Percentiles rank a stretch among this genome's conserved stretches.
These are phyloP conservation scores for Penicillium sp. DNA, from an alignment of 2,329 filamentous ascomycete genomes.

Conservation along the genomic window DNA sequence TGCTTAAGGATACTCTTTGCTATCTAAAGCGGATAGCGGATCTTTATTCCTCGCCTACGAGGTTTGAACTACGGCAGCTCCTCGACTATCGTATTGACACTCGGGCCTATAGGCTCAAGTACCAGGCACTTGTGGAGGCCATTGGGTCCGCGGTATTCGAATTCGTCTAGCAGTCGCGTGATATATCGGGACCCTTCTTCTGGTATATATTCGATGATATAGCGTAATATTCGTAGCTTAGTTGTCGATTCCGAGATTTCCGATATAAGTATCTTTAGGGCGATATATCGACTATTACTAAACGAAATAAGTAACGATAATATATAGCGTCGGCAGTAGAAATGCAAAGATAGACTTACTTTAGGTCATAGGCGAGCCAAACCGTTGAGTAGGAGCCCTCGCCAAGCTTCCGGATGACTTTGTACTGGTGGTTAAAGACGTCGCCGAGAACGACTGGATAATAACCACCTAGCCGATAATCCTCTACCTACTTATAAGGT, in stretches of 20 bases:
- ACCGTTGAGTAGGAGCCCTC: conserved; percentile 48
- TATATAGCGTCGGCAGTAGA: conserved; percentile 7
- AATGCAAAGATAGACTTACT: conserved; percentile 23
- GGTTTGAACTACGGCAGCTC: conserved; percentile 26
- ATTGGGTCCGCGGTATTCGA: conserved; percentile 34
- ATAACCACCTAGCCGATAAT: conserved; percentile 43
- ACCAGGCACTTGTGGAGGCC: conserved; percentile 35
- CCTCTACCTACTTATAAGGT: conserved; percentile 26
- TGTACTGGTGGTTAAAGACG: conserved; percentile 43
- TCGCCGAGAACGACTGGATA: conserved; percentile 48
- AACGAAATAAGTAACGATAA: conserved; percentile 14
- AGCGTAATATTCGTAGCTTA: conserved; percentile 21
- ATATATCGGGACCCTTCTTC: conserved; percentile 15
- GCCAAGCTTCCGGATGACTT: conserved; percentile 48
- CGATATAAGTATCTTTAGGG: conserved; percentile 35
- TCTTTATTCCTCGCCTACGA: conserved; percentile 17
- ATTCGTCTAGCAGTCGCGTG: conserved; percentile 26
- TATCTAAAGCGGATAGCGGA: conserved; percentile 26
- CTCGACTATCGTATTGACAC: conserved; percentile 26
- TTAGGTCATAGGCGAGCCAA: conserved; percentile 43
- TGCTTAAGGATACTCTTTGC: conserved; percentile 29
- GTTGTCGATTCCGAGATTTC: conserved; percentile 17
- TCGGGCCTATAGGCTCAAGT: conserved; percentile 34
- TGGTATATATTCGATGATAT: conserved; percentile 18
- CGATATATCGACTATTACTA: conserved; percentile 28